Percentiles rank a stretch among this genome's conserved stretches.
Evolutionary conservation across 2,329 filamentous ascomycete genomes (phyloP).

Genomic region (Furcasterigmium sp.): DNA sequence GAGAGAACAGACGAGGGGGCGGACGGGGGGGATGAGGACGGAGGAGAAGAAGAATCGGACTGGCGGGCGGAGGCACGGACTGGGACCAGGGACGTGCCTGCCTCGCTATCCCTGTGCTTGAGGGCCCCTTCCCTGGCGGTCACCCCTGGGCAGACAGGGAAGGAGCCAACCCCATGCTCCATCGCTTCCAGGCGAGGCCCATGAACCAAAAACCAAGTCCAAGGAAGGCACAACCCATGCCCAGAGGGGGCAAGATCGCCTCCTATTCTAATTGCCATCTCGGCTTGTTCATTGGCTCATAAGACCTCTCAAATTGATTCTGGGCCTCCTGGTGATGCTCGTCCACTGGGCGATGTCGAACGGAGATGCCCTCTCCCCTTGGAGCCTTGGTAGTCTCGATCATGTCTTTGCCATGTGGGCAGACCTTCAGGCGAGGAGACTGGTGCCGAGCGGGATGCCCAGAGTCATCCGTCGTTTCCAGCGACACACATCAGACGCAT

Average conservation of each 20-base stretch:
- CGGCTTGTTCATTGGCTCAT: constrained; percentile 1
- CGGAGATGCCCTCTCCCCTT: too few relatives aligned
- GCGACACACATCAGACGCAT: too few relatives aligned
- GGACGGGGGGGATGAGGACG: constrained; percentile 1
- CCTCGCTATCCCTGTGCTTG: too few relatives aligned
- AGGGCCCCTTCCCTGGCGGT: background rate
- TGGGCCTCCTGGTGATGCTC: background rate
- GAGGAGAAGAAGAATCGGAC: constrained; percentile 2
- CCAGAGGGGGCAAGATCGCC: background rate
- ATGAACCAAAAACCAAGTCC: background rate
- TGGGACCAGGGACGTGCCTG: background rate
- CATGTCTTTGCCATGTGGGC: too few relatives aligned
- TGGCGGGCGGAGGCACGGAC: background rate
- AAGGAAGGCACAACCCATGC: background rate
- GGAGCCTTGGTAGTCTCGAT: too few relatives aligned
- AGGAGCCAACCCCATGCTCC: background rate
- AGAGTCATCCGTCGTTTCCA: too few relatives aligned
- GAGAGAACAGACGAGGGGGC: constrained; percentile 1
- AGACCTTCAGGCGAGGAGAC: too few relatives aligned
- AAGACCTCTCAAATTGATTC: background rate
- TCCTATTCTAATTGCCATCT: background rate
- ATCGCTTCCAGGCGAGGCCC: too few relatives aligned
- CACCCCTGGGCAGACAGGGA: background rate
- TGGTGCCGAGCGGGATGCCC: too few relatives aligned
- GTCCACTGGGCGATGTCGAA: background rate